Conservation (phyloP, 2,329 filamentous ascomycete genomes). For the Xylaria sp. region DNA sequence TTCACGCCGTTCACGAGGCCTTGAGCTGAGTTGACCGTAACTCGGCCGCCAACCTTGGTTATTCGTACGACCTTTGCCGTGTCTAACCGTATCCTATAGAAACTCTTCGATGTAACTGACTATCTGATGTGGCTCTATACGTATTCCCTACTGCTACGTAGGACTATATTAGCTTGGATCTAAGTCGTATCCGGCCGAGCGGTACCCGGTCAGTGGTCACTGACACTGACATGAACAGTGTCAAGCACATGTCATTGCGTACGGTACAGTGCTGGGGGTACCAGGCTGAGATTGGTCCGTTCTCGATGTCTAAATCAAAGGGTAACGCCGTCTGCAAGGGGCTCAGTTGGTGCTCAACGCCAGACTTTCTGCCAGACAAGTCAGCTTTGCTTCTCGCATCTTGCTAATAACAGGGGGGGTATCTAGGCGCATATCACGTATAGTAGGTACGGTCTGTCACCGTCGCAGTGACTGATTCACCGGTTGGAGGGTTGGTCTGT, state of each 20-base stretch:
- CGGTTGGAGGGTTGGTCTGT: background rate
- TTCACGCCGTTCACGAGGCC: background rate
- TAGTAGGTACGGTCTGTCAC: too few species aligned
- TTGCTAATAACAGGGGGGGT: background rate
- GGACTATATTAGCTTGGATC: background rate
- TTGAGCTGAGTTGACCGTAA: too few species aligned
- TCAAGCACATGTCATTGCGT: background rate
- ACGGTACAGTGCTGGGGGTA: background rate
- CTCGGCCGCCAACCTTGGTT: background rate
- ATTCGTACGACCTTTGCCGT: background rate
- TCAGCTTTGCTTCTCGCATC: background rate
- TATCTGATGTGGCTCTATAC: too few species aligned
- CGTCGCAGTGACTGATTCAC: too few species aligned
- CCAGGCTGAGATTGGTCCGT: background rate
- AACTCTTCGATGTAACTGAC: too few species aligned
- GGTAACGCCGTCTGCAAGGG: background rate
- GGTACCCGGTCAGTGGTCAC: background rate
- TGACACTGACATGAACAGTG: background rate
- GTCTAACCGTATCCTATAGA: too few species aligned
- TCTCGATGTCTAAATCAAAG: background rate
- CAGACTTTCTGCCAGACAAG: background rate
- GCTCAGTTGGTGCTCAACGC: background rate
- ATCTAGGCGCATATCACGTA: background rate
- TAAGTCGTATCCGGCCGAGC: slow-evolving; percentile 5
- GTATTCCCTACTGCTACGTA: too few species aligned